Percentiles rank a stretch among this genome's conserved stretches.
Evolutionary conservation across 2,329 filamentous ascomycete species (phyloP).

Genomic region (Claviceps paspali): DNA sequence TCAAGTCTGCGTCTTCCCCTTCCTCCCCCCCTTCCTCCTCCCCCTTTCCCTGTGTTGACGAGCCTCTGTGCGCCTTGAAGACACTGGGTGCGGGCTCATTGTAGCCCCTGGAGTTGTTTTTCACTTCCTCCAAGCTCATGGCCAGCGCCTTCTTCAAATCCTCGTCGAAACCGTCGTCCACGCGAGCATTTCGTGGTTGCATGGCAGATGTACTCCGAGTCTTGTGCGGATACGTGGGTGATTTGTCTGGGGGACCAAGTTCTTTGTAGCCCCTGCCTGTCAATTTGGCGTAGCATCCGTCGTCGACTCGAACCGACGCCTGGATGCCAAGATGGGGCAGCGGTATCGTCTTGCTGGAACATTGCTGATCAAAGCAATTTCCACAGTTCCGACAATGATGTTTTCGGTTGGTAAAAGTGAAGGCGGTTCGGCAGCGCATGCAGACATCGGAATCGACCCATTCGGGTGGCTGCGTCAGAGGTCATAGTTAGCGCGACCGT

Average conservation of each 20-base stretch:
- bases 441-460: constrained; percentile 98
- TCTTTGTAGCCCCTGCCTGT: constrained; percentile 48
- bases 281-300: constrained; percentile 84
- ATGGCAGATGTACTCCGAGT: constrained; percentile 53
- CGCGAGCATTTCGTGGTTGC: constrained; percentile 78
- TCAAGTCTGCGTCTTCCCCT: constrained; percentile 84
- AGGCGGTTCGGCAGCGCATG: constrained; percentile 90
- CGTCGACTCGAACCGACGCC: constrained; percentile 83
- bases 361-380: constrained; percentile 92
- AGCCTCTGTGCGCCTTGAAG: constrained; percentile 12
- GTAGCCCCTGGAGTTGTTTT: constrained; percentile 59
- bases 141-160: constrained; percentile 86
- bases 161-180: constrained; percentile 86
- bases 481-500: background rate
- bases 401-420: constrained; percentile 96
- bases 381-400: constrained; percentile 97
- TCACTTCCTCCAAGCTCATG: constrained; percentile 92
- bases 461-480: constrained; percentile 58
- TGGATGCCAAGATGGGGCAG: constrained; percentile 86
- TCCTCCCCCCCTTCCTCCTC: no score
- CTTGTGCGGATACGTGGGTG: constrained; percentile 40
- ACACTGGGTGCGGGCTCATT: constrained; percentile 38
- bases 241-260: constrained; percentile 27
- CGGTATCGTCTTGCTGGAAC: constrained; percentile 76
- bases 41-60: constrained; percentile 26